phyloP scores from a whole-genome alignment of 106 monocot genomes.

The Xerophyta viscosa region DNA sequence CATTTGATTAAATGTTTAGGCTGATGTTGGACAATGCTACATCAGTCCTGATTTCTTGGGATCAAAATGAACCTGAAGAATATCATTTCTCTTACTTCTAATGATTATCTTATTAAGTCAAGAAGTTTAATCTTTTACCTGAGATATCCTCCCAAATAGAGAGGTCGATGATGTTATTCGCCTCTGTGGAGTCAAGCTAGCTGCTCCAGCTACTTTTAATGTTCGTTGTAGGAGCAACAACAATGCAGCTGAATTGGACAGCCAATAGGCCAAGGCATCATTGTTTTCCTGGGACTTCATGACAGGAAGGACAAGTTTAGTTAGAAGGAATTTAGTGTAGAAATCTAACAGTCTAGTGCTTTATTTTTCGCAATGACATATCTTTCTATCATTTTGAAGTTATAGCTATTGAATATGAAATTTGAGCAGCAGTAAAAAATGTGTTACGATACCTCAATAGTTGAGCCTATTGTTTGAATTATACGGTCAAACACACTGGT shows the following conservation, averaged over 20 bases:
- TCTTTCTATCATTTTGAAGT: no score
- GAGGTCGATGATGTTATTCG: constrained; percentile 19
- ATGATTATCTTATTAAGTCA: constrained; percentile 20
- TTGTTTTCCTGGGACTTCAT: constrained; percentile 55
- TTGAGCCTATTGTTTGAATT: constrained; percentile 77
- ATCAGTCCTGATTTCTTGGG: no score
- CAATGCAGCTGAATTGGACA: constrained; percentile 76
- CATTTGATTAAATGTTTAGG: no score
- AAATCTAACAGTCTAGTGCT: no score
- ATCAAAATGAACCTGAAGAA: no score
- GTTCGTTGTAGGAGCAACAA: constrained; percentile 81
- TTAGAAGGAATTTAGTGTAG: no score
- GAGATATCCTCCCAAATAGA: constrained; percentile 58
- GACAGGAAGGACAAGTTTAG: no score
- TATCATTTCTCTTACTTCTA: constrained; percentile 4
- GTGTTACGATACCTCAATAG: constrained; percentile 84
- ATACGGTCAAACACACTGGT: constrained; percentile 94
- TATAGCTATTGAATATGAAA: no score
- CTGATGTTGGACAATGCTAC: no score
- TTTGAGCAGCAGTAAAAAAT: no score
- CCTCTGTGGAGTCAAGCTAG: constrained; percentile 20
- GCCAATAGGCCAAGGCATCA: constrained; percentile 84
- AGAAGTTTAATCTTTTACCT: constrained; percentile 29
- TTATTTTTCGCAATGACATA: no score
- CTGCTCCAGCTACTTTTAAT: constrained; percentile 60